Evolutionary conservation across 208 protist genomes (phyloP), one percentile per base, ranked within the genome.

Genomic region (Polymyxa betae): DNA sequence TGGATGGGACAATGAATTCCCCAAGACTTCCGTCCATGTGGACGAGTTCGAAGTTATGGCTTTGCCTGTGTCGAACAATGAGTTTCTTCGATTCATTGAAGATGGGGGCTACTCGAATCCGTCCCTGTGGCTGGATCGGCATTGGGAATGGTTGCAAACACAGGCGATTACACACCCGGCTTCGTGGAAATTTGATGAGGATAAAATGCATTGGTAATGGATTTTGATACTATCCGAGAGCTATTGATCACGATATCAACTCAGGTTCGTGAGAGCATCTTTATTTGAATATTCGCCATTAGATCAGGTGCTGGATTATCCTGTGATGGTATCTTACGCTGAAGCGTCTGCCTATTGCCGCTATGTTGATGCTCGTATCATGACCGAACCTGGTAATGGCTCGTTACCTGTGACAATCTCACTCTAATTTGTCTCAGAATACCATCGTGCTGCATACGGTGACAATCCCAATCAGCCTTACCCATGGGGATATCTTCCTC

Each of bases 1-100:
- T n/a, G 72, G 72, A 82, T 82, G 72, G 72, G 72, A 82, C n/a
- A 82, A 82, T n/a, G 72, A 82, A n/a, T 82, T 40, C 35, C 72
- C 72, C 16, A 5, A 35, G 16, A n/a, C 35, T 35, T 5, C 5
- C 72, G 5, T 5, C 10, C 16, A 5, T 5, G 72, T 82, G n/a
- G n/a, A 43, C 72, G 72, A 5, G 35, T 82, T 82, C 40, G 35
- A 43, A 38, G 16, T 82, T 5, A 12, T 38, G 40, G 5, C 35
- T 5, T 5, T 82, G n/a, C 72, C 72, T 5, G 72, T 82, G 35
- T 45, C 72, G 72, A 82, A 82, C 72, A 43, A 12, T 5, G 72
- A 82, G 16, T 82, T 38, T n/a, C 72, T 82, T 5, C 16, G 35
- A 5, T 82, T 5, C 16, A 43, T 82, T n/a, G 72, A 5, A 5